phyloP scores from a whole-genome alignment of 2,329 filamentous ascomycete species.

The Aspergillus ochraceoroseus region DNA sequence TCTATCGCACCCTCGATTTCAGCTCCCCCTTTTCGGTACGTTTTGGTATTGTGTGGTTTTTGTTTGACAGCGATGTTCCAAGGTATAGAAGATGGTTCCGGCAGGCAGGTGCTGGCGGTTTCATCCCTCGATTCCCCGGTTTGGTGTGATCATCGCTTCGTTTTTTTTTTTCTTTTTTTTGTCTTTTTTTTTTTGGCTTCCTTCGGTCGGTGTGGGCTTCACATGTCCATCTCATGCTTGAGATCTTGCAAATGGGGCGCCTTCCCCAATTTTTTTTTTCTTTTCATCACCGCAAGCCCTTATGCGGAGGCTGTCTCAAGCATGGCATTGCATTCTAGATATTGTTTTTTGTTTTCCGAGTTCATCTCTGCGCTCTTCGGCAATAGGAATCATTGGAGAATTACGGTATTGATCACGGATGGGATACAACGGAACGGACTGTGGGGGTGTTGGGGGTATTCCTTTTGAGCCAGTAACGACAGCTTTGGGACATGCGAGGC shows the following conservation, averaged over 20 bases:
- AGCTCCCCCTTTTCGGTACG: slow-evolving; percentile 20
- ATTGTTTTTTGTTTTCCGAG: slow-evolving; percentile 23
- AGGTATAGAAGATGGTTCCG: slow-evolving; percentile 23
- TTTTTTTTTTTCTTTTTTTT: too few relatives aligned
- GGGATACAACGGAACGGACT: slow-evolving; percentile 39
- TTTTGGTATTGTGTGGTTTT: slow-evolving; percentile 26
- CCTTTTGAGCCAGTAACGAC: slow-evolving; percentile 34
- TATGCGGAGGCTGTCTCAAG: slow-evolving; percentile 15
- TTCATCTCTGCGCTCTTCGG: slow-evolving; percentile 33
- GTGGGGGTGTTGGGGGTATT: slow-evolving; percentile 41
- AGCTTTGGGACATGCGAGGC: slow-evolving; percentile 25
- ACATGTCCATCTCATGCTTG: slow-evolving; percentile 12
- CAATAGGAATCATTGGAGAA: slow-evolving; percentile 39
- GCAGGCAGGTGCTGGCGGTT: slow-evolving; percentile 20
- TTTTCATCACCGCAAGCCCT: slow-evolving; percentile 15
- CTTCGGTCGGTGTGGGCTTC: slow-evolving; percentile 17
- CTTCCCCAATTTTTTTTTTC: slow-evolving; percentile 4
- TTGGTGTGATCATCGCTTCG: slow-evolving; percentile 13
- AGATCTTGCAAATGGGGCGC: slow-evolving; percentile 1
- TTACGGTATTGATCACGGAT: slow-evolving; percentile 39
- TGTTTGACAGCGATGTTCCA: slow-evolving; percentile 25
- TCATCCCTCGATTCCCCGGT: slow-evolving; percentile 18
- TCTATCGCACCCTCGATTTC: slow-evolving; percentile 22
- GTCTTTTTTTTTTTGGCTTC: slow-evolving; percentile 11
- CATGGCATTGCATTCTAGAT: slow-evolving; percentile 27